Percentiles rank a stretch among this genome's conserved stretches.
These are phyloP conservation scores for Biscogniauxia mediterranea DNA, from an alignment of 2,329 filamentous ascomycete species.

Conservation along the genomic window DNA sequence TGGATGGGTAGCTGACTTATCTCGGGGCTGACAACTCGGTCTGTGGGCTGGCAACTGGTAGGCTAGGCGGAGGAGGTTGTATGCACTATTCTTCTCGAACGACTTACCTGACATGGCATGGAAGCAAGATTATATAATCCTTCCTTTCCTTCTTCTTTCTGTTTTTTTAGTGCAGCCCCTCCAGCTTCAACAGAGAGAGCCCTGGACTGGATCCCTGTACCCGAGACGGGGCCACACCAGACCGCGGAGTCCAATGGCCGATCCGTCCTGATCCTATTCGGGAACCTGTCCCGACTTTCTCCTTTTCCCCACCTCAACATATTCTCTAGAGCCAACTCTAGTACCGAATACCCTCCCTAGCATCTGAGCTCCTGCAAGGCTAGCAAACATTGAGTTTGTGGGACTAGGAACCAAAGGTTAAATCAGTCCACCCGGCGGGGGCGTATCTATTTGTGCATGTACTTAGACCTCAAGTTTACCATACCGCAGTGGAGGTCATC, in stretches of 20 bases:
- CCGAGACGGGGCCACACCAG: too few species aligned
- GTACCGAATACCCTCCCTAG: background rate
- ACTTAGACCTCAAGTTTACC: background rate
- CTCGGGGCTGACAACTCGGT: background rate
- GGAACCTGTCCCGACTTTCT: background rate
- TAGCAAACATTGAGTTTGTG: slow-evolving; percentile 1
- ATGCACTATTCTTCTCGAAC: too few species aligned
- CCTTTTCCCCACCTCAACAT: slow-evolving; percentile 1
- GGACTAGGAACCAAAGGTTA: background rate
- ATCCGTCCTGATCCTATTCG: background rate
- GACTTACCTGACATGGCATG: background rate
- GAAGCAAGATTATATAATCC: background rate
- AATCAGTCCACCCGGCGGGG: background rate
- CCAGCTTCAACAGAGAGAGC: too few species aligned
- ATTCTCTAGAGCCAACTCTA: slow-evolving; percentile 1
- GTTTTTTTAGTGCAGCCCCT: too few species aligned
- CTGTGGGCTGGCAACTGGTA: too few species aligned
- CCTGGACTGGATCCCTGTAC: too few species aligned
- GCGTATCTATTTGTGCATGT: background rate
- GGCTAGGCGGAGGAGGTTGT: too few species aligned
- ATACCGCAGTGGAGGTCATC: background rate
- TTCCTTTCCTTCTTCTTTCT: too few species aligned
- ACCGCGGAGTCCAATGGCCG: background rate
- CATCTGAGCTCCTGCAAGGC: too few species aligned
- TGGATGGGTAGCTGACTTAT: background rate